Base-by-base conservation (phyloP, 305 asterid genomes). In the Euphrasia arctica region DNA sequence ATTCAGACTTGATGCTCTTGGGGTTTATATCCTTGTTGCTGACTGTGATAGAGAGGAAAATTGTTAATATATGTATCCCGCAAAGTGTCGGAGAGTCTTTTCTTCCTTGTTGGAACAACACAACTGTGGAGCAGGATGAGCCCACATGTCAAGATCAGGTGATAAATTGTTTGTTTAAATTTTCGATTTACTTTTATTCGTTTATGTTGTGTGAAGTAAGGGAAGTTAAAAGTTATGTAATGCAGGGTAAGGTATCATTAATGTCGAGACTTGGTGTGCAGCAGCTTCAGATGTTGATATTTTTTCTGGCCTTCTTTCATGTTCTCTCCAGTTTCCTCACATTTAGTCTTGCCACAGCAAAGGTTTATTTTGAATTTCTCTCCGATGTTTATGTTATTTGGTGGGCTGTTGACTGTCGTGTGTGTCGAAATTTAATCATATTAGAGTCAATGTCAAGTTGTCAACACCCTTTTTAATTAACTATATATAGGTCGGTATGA, bases 21-120 rank as follows among this genome's bases (percentile, higher is more conserved):
- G 96, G 96, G 63, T 89, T 89, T 65, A 74, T 89, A 64, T 89
- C 95, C 31, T 80, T 84, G 82, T 60, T 83, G 51, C 75, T 86
- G 55, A 78, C 88, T 11, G 79, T 84, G 36, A 56, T 63, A 31
- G 85, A 84, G 71, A 82, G 29, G 83, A 75, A 63, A 31, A 78
- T 89, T 67, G 74, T 91, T 34, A 78, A 54, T 3, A 84, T 84
- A 27, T 86, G 95, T 50, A 77, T 84, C 49, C 85, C 88, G 0
- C 65, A 74, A 55, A 70, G 68, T 15, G 75, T 64, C 13, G 78
- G 75, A 1, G 77, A 86, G 14, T 66, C 81, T 10, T 89, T 88
- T 65, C 91, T 89, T 73, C 95, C 96, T 58, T 86, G 96, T 69
- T 56, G 58, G 48, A 74, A 65, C 70, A 25, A 71, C 65, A 54